A percentile compares a stretch with the other conserved stretches of the same genome.
Evolutionary conservation across 352 stramenopile species (phyloP).

Genomic region (Blastocystis sp.): DNA sequence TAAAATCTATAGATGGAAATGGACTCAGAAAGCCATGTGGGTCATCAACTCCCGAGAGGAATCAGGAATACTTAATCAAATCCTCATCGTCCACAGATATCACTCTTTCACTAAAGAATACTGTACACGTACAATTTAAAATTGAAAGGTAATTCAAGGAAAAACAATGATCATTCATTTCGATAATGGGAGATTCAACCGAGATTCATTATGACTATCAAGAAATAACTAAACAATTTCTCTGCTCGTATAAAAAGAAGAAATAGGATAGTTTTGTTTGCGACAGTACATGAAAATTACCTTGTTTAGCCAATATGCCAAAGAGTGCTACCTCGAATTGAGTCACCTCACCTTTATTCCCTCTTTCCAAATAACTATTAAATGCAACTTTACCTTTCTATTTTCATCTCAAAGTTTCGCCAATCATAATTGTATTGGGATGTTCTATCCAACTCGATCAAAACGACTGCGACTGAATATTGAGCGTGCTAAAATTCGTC

Average conservation of each 20-base stretch:
- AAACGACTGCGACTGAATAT: neutral
- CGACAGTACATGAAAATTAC: too few relatives aligned
- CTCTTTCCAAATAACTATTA: too few relatives aligned
- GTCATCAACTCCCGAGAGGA: neutral
- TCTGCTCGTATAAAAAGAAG: neutral
- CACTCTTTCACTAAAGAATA: neutral
- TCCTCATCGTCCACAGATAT: neutral
- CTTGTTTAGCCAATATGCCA: too few relatives aligned
- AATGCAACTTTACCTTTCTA: too few relatives aligned
- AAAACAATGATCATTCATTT: neutral
- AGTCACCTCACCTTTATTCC: too few relatives aligned
- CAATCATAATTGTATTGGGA: neutral
- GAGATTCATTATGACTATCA: neutral
- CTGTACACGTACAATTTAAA: neutral
- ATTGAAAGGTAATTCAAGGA: neutral
- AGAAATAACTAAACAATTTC: neutral
- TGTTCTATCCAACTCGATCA: slow-evolving; percentile 10
- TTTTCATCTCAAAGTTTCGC: too few relatives aligned
- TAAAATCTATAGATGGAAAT: neutral
- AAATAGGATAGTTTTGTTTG: too few relatives aligned
- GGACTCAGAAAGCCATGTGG: neutral
- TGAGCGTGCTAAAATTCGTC: neutral
- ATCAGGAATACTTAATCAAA: neutral
- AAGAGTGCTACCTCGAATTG: too few relatives aligned
- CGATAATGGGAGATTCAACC: neutral